These are phyloP conservation scores for Aspergillus biplanus DNA, from an alignment of 495 filamentous ascomycete species.

Conservation along the genomic window DNA sequence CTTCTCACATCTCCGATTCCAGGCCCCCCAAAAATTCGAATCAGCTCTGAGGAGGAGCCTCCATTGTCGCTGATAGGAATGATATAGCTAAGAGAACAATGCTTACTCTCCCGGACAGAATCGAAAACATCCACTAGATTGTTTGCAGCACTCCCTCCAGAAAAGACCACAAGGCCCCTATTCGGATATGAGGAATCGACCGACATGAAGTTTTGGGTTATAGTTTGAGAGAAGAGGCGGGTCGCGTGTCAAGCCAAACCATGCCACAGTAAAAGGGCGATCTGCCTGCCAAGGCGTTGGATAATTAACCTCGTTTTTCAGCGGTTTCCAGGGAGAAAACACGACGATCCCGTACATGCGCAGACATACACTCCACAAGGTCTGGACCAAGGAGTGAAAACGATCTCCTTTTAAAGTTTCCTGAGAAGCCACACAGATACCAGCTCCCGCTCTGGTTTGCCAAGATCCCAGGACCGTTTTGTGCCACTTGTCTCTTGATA, in stretches of 20 bases:
- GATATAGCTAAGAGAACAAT: slow-evolving; percentile 75
- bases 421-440: neutral
- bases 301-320: neutral
- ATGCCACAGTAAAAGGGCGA: neutral
- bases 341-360: neutral
- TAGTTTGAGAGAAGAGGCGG: neutral
- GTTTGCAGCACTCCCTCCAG: slow-evolving; percentile 90
- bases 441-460: neutral
- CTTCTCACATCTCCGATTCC: slow-evolving; percentile 92
- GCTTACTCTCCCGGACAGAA: slow-evolving; percentile 68
- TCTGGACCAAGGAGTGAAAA: neutral
- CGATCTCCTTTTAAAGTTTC: neutral
- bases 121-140: slow-evolving; percentile 91
- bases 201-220: slow-evolving; percentile 12
- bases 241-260: neutral
- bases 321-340: neutral
- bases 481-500: neutral
- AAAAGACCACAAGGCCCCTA: slow-evolving; percentile 78
- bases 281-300: slow-evolving; percentile 5
- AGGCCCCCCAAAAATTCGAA: slow-evolving; percentile 90
- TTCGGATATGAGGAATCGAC: slow-evolving; percentile 29
- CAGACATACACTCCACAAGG: neutral
- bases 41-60: slow-evolving; percentile 87
- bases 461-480: neutral
- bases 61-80: slow-evolving; percentile 97